phyloP scores from a whole-genome alignment of 2,329 filamentous ascomycete genomes.

The Ophiostoma himal-ulmi region DNA sequence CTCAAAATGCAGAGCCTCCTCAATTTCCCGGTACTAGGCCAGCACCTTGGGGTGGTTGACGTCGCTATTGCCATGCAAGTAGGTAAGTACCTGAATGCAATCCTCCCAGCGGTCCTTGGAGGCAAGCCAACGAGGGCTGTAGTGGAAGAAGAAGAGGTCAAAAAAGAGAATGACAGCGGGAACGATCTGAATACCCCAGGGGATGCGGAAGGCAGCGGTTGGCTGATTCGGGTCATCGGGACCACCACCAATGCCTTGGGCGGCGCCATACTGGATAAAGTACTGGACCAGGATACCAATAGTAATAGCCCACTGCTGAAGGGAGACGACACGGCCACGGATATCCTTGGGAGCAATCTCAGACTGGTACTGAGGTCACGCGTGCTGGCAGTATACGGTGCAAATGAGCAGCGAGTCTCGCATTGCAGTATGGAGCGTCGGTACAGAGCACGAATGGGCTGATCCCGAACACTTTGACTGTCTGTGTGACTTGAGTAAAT shows the following conservation, averaged over 20 bases:
- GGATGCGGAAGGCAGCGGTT: constrained; percentile 52
- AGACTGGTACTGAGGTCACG: constrained; percentile 43
- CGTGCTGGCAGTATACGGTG: not conserved
- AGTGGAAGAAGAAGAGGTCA: constrained; percentile 55
- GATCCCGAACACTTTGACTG: not conserved
- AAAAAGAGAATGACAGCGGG: constrained; percentile 48
- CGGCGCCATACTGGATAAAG: constrained; percentile 60
- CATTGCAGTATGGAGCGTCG: not conserved
- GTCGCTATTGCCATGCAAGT: constrained; percentile 54
- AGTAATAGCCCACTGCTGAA: constrained; percentile 67
- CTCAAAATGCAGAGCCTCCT: constrained; percentile 50
- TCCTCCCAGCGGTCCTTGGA: constrained; percentile 62
- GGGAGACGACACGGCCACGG: constrained; percentile 55
- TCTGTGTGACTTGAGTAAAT: not conserved
- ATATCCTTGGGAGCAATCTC: constrained; percentile 57
- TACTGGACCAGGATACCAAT: constrained; percentile 40
- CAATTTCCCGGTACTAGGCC: constrained; percentile 57
- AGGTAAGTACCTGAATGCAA: constrained; percentile 51
- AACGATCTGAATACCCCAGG: constrained; percentile 56
- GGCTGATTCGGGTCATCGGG: constrained; percentile 46
- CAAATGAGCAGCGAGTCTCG: not conserved
- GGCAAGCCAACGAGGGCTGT: constrained; percentile 71
- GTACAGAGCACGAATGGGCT: not conserved
- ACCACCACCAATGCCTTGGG: constrained; percentile 46
- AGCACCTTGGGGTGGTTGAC: constrained; percentile 53